A percentile compares a stretch with the other conserved stretches of the same genome.
Conservation (phyloP, 1,284 basidiomycete genomes). For the Trichosporon asahii region DNA sequence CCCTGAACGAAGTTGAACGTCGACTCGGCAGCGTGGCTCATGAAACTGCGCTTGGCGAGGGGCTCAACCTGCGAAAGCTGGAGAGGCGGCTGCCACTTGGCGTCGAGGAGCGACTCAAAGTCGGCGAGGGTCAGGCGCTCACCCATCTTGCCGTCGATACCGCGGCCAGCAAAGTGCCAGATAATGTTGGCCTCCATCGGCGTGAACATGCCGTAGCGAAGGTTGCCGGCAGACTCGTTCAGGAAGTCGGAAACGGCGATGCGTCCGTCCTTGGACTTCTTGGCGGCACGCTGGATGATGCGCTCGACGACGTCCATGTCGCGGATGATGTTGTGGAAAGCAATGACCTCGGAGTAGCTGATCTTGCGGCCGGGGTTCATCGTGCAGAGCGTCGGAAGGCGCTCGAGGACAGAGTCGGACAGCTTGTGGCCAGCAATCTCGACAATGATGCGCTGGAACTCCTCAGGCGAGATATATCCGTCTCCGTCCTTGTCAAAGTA, state of each 20-base stretch:
- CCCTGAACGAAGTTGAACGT: conserved; percentile 85
- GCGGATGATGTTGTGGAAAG: conserved; percentile 72
- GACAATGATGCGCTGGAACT: conserved; percentile 89
- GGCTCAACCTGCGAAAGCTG: conserved; percentile 25
- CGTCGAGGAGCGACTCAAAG: conserved; percentile 82
- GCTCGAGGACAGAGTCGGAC: conserved; percentile 81
- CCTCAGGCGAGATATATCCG: conserved; percentile 84
- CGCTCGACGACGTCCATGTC: conserved; percentile 96
- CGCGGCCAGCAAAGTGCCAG: conserved; percentile 86
- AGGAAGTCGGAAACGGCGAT: conserved; percentile 59
- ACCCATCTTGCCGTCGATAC: conserved; percentile 53
- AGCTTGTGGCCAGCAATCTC: conserved; percentile 94
- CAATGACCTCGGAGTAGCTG: conserved; percentile 89
- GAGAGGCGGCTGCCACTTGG: conserved; percentile 31
- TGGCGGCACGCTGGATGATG: conserved; percentile 59
- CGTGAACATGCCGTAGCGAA: conserved; percentile 86
- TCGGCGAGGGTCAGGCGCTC: conserved; percentile 72
- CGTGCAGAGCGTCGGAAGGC: conserved; percentile 82
- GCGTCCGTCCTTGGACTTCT: conserved; percentile 86
- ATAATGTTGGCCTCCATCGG: conserved; percentile 94
- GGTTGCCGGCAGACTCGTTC: conserved; percentile 54
- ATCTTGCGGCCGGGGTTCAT: conserved; percentile 81
- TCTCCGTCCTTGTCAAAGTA: conserved; percentile 81
- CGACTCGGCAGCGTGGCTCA: conserved; percentile 58
- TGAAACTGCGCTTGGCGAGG: conserved; percentile 26